Conservation (phyloP, 306 rosid species). For the Comarum palustre region DNA sequence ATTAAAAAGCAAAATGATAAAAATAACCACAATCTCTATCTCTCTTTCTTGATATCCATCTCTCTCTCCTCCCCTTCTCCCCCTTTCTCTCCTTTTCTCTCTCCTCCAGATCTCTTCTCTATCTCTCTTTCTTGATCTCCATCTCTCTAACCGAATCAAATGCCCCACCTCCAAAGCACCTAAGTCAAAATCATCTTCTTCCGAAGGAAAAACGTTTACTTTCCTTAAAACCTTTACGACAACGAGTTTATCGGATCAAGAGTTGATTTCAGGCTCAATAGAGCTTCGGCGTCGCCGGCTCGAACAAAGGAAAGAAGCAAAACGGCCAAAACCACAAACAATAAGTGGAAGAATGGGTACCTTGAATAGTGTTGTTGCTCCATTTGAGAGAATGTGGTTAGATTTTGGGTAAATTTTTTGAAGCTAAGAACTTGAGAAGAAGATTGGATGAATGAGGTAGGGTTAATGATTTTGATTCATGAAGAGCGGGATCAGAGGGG, state of each 20-base stretch:
- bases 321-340: background rate
- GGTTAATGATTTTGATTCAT: background rate
- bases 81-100: no score
- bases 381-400: background rate
- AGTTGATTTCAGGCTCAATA: conserved; percentile 54
- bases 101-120: no score
- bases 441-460: background rate
- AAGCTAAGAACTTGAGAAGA: conserved; percentile 12
- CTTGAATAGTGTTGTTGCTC: background rate
- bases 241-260: conserved; percentile 52
- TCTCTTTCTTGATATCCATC: no score
- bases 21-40: no score
- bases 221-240: no score
- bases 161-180: no score
- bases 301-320: conserved; percentile 14
- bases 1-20: no score
- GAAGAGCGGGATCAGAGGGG: background rate
- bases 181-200: no score
- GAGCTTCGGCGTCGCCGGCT: conserved; percentile 57
- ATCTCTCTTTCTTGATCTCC: no score
- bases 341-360: background rate
- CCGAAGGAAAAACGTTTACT: no score
- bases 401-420: background rate
- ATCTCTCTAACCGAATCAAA: no score
- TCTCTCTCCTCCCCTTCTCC: no score